Conservation (phyloP, 2,329 filamentous ascomycete genomes). For the Ophiocordyceps camponoti-floridani region DNA sequence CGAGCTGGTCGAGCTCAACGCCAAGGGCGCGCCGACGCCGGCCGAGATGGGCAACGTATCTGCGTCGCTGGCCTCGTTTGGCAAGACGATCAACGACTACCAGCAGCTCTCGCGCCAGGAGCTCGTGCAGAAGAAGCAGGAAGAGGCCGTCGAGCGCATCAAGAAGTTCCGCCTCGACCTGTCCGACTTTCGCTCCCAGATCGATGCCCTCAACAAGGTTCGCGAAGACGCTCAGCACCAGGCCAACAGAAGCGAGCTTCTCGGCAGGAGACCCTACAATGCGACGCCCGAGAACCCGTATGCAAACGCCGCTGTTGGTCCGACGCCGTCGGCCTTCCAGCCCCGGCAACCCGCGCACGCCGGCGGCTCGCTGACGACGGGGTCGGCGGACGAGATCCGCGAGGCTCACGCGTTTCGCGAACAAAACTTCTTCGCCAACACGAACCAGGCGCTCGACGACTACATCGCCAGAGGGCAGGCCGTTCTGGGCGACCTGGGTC, state of each 20-base stretch:
- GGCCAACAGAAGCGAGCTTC: slow-evolving; percentile 58
- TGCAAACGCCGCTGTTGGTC: slow-evolving; percentile 28
- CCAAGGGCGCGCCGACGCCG: slow-evolving; percentile 42
- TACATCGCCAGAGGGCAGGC: slow-evolving; percentile 84
- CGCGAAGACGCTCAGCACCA: slow-evolving; percentile 55
- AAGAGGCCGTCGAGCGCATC: slow-evolving; percentile 73
- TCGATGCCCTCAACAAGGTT: slow-evolving; percentile 60
- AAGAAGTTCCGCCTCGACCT: slow-evolving; percentile 75
- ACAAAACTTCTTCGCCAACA: slow-evolving; percentile 69
- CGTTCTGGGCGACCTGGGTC: slow-evolving; percentile 71
- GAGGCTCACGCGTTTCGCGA: slow-evolving; percentile 77
- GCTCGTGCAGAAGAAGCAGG: slow-evolving; percentile 75
- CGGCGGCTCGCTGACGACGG: slow-evolving; percentile 14
- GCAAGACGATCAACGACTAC: slow-evolving; percentile 87
- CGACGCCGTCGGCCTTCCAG: slow-evolving; percentile 17
- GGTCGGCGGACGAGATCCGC: slow-evolving; percentile 45
- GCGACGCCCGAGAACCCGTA: slow-evolving; percentile 91
- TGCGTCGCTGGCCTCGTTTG: slow-evolving; percentile 63
- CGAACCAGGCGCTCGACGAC: slow-evolving; percentile 76
- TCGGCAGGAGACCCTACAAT: slow-evolving; percentile 65
- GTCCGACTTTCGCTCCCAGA: slow-evolving; percentile 57
- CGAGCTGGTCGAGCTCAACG: slow-evolving; percentile 55
- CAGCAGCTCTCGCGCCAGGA: slow-evolving; percentile 70
- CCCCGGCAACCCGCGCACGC: slow-evolving; percentile 22
- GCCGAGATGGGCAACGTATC: slow-evolving; percentile 48